Conservation (phyloP, 768 basidiomycete species). For the Tricholoma bakamatsutake region DNA sequence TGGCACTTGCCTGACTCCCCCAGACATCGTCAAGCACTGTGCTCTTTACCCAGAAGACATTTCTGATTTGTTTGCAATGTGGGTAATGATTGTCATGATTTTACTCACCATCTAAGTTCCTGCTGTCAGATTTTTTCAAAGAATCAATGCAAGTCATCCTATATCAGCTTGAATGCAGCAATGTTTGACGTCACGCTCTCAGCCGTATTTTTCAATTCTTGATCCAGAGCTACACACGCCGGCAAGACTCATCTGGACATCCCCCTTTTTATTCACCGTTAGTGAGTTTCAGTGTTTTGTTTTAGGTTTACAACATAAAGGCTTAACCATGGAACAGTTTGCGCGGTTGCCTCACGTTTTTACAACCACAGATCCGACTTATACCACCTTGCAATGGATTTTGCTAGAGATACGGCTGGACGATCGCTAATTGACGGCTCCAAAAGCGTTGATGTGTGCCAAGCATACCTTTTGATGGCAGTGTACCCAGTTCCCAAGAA, state of each 20-base stretch:
- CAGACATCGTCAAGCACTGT: slow-evolving; percentile 43
- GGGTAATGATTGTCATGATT: slow-evolving; percentile 14
- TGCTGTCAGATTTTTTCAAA: slow-evolving; percentile 41
- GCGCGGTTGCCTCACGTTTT: slow-evolving; percentile 64
- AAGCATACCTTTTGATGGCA: slow-evolving; percentile 67
- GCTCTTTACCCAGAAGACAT: slow-evolving; percentile 47
- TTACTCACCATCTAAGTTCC: background rate
- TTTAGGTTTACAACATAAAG: background rate
- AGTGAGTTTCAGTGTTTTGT: slow-evolving; percentile 31
- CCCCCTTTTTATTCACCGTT: slow-evolving; percentile 57
- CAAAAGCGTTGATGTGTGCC: slow-evolving; percentile 71
- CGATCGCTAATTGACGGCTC: slow-evolving; percentile 54
- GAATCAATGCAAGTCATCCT: slow-evolving; percentile 39
- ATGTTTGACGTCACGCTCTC: slow-evolving; percentile 21
- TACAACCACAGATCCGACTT: slow-evolving; percentile 50
- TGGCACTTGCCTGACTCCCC: slow-evolving; percentile 21
- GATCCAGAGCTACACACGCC: slow-evolving; percentile 54
- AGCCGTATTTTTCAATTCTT: slow-evolving; percentile 55
- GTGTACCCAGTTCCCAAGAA: slow-evolving; percentile 58
- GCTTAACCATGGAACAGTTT: slow-evolving; percentile 36
- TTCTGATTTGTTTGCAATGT: slow-evolving; percentile 47
- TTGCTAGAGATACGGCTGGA: slow-evolving; percentile 57
- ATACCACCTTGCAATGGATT: slow-evolving; percentile 52
- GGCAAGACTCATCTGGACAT: slow-evolving; percentile 43
- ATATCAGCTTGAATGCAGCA: background rate